phyloP scores from a whole-genome alignment of 2,329 filamentous ascomycete species.

The Ceratocystiopsis minuta region DNA sequence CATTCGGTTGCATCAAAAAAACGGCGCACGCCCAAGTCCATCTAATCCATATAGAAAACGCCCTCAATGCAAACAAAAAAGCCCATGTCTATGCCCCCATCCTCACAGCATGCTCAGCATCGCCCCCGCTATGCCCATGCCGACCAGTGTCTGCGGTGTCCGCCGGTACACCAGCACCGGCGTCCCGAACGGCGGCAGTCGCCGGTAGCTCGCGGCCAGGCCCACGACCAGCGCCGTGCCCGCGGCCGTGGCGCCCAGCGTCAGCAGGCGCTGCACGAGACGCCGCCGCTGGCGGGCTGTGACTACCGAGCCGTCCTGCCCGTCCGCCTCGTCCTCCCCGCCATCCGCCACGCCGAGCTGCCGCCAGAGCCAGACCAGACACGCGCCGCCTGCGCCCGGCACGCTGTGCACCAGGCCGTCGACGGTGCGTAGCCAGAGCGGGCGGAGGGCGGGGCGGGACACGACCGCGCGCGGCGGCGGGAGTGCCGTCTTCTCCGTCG shows the following conservation, averaged over 20 bases:
- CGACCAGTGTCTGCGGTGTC: slow-evolving; percentile 17
- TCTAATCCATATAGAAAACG: no score
- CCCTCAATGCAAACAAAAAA: neutral
- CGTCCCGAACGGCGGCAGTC: slow-evolving; percentile 27
- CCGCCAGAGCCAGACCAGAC: slow-evolving; percentile 16
- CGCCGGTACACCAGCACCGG: slow-evolving; percentile 24
- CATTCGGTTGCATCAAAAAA: no score
- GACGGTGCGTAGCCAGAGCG: slow-evolving; percentile 12
- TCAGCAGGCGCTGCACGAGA: slow-evolving; percentile 13
- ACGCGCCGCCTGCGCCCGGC: slow-evolving; percentile 16
- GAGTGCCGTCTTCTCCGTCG: neutral
- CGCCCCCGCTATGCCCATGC: slow-evolving; percentile 29
- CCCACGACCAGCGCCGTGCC: slow-evolving; percentile 21
- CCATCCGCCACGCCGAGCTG: slow-evolving; percentile 12
- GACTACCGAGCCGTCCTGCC: neutral
- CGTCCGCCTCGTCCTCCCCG: slow-evolving; percentile 2
- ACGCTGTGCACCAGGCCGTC: slow-evolving; percentile 16
- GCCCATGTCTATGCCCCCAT: neutral
- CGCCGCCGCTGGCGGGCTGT: slow-evolving; percentile 8
- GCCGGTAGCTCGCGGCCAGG: slow-evolving; percentile 20
- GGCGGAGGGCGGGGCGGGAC: neutral
- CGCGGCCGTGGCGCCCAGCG: slow-evolving; percentile 18
- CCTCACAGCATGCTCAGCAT: slow-evolving; percentile 18
- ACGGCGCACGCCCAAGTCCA: no score
- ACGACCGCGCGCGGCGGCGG: no score